Evolutionary conservation across 306 rosid species (phyloP), one percentile per base, ranked within the genome.

Genomic region (Lathyrus tuberosus): DNA sequence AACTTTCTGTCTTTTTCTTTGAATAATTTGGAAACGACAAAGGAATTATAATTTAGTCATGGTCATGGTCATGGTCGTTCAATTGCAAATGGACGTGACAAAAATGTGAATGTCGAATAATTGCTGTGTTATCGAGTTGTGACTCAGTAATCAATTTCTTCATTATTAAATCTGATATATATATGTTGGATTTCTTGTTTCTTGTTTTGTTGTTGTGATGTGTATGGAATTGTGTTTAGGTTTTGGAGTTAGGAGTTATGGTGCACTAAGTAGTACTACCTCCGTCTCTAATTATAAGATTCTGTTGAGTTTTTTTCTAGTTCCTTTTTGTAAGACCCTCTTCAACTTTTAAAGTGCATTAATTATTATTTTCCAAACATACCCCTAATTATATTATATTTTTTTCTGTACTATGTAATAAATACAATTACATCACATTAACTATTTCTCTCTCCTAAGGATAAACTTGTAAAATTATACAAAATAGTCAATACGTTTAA

Each of bases 201-300:
- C 4, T 40, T 48, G 12, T 40, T 33, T 65, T 42, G 38, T 31
- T 74, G 6, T 8, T 62, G 6, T 4, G 24, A n/a, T n/a, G 57
- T 26, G 42, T 43, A 41, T 33, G 48, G 40, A 59, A 59, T 8
- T 58, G 16, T 5, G 15, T 82, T 80, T 70, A 86, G 87, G 80
- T 88, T 26, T 72, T 88, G 79, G 92, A 91, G 74, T 2, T 74
- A 16, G 92, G 92, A 18, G 83, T 84, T 73, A 86, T 90, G 51
- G 95, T 88, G 77, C 97, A 91, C 74, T 84, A 92, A 0, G 92
- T 91, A 22, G n/a, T n/a, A n/a, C n/a, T n/a, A n/a, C n/a, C n/a
- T n/a, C n/a, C n/a, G n/a, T n/a, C n/a, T n/a, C n/a, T n/a, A n/a
- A n/a, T n/a, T n/a, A n/a, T n/a, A n/a, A n/a, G n/a, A n/a, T n/a